Percentiles rank a stretch among this genome's conserved stretches.
phyloP scores from a whole-genome alignment of 1,139 yeast species.

The Taphrina communis region DNA sequence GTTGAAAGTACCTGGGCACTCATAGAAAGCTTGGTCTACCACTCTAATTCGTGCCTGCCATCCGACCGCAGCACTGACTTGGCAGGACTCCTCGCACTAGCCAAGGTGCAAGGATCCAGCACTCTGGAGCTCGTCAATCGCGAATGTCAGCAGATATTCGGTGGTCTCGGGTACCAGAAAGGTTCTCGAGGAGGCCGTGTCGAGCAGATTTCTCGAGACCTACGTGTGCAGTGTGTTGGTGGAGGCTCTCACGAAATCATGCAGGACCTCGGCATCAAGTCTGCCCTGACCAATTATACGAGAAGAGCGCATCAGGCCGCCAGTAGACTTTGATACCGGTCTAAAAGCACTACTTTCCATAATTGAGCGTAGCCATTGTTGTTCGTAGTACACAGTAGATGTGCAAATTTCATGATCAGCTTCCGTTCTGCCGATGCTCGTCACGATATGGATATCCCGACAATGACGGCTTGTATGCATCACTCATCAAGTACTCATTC shows the following conservation, averaged over 20 bases:
- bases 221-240: conserved; percentile 56
- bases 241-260: conserved; percentile 58
- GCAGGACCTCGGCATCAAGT: conserved; percentile 54
- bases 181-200: conserved; percentile 57
- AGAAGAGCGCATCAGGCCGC: neutral
- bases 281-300: conserved; percentile 3
- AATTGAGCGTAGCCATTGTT: too few species aligned
- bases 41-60: conserved; percentile 46
- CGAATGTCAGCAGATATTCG: conserved; percentile 58
- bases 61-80: conserved; percentile 50
- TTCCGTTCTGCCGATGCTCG: too few species aligned
- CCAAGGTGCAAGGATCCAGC: conserved; percentile 56
- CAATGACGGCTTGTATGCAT: conserved; percentile 49
- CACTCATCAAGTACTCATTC: conserved; percentile 54
- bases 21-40: conserved; percentile 54
- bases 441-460: too few species aligned
- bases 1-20: conserved; percentile 54
- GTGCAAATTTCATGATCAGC: too few species aligned
- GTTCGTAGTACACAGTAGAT: too few species aligned
- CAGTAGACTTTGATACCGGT: neutral
- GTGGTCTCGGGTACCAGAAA: conserved; percentile 56
- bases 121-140: conserved; percentile 55
- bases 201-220: conserved; percentile 56
- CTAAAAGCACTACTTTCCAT: too few species aligned
- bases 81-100: conserved; percentile 58